Conservation (phyloP, 768 basidiomycete species). For the Tubosaeta brunneosetosa region DNA sequence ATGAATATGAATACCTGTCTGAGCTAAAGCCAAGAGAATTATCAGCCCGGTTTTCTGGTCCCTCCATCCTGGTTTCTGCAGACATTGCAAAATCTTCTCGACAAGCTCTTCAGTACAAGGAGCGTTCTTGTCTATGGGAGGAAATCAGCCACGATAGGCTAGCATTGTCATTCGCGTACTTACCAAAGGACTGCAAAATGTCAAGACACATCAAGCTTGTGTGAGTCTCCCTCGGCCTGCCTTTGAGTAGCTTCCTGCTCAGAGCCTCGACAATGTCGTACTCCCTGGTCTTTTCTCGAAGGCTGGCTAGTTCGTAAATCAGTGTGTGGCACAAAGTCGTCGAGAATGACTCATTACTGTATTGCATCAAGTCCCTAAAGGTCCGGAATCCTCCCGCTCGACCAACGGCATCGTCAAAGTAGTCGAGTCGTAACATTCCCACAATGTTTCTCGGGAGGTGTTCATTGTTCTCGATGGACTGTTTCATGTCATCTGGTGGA, state of each 20-base stretch:
- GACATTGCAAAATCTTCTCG: no score
- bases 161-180: neutral
- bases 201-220: no score
- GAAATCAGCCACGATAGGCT: neutral
- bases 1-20: conserved; percentile 5
- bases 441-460: conserved; percentile 12
- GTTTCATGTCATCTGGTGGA: conserved; percentile 11
- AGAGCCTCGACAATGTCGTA: no score
- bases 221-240: no score
- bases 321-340: neutral
- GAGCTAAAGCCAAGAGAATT: conserved; percentile 6
- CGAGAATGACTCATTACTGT: neutral
- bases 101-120: conserved; percentile 2
- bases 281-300: no score
- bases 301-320: conserved; percentile 2
- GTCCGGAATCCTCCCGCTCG: neutral
- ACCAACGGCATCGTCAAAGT: conserved; percentile 22
- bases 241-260: no score
- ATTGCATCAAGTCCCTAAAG: neutral
- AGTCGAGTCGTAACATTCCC: conserved; percentile 17
- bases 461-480: neutral
- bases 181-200: no score
- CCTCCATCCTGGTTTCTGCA: neutral
- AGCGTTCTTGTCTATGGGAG: no score
- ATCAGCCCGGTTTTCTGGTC: conserved; percentile 3